Base-by-base conservation (phyloP, 495 filamentous ascomycete species). In the Daldinia caldariorum region DNA sequence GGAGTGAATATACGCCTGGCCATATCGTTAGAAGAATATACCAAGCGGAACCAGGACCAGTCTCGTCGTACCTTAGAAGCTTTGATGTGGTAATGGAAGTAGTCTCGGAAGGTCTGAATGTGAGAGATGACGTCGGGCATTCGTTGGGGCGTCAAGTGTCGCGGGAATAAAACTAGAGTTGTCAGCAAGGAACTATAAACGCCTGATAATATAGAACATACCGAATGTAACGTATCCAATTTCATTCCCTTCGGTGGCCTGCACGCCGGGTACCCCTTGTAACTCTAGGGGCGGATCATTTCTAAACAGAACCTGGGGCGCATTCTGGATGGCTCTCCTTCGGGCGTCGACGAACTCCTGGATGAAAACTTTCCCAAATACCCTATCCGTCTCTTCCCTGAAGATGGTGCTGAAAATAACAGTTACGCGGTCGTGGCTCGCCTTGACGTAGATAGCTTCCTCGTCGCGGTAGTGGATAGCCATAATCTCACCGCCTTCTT, bases 41-140 rank as follows among this genome's bases (percentile, higher is more conserved):
- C 16, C 35, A 37, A 50, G 4, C 58, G 26, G 13, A 60, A 38
- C 41, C 13, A 26, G 2, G 9, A 29, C 32, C 26, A 14, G 41
- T 22, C 53, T 22, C 20, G 12, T 32, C 82, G 61, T 78, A 91
- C 90, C 84, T 97, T 98, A 51, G 94, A 97, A 31, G 95, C 95
- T 82, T 99, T 99, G 83, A 99, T 99, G 81, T 99, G 95, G 79
- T 99, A 99, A 79, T 99, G 95, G 86, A 99, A 99, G 79, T 99
- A 98, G 74, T 98, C 96, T 64, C 95, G 92, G 91, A 99, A 99
- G 16, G 94, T 99, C 81, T 99, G 96, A 72, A 99, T 97, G 75
- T 99, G 95, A 39, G 93, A 97, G 73, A 99, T 98, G 77, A 92
- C 94, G 64, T 97, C 94, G 51, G 92, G 90, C 80, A 95, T 89